phyloP scores from a whole-genome alignment of 2,329 filamentous ascomycete genomes.

The Lomentospora prolificans region DNA sequence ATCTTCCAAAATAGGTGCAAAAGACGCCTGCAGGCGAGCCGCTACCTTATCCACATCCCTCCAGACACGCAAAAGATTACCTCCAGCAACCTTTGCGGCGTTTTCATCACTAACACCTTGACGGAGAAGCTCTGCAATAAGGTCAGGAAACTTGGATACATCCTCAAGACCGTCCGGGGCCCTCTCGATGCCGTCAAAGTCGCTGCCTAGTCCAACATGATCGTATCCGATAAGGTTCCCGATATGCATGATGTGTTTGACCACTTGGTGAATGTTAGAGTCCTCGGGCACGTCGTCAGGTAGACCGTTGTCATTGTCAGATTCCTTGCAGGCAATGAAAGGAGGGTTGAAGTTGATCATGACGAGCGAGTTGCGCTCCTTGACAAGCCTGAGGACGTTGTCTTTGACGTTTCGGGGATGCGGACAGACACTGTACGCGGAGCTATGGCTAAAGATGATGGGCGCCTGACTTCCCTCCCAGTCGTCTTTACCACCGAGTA shows the following conservation, averaged over 20 bases:
- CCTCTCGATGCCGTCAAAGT: slow-evolving; percentile 68
- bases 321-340: slow-evolving; percentile 67
- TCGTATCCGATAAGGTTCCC: slow-evolving; percentile 76
- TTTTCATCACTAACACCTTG: slow-evolving; percentile 67
- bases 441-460: slow-evolving; percentile 83
- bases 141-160: slow-evolving; percentile 70
- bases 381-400: slow-evolving; percentile 67
- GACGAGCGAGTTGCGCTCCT: slow-evolving; percentile 62
- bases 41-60: slow-evolving; percentile 65
- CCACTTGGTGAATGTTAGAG: slow-evolving; percentile 67
- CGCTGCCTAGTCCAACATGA: slow-evolving; percentile 78
- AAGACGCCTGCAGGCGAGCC: slow-evolving; percentile 49
- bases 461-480: slow-evolving; percentile 71
- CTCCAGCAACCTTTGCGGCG: slow-evolving; percentile 64
- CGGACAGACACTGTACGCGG: slow-evolving; percentile 68
- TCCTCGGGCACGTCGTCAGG: slow-evolving; percentile 59
- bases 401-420: slow-evolving; percentile 89
- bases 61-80: slow-evolving; percentile 81
- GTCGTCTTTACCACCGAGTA: slow-evolving; percentile 52
- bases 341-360: slow-evolving; percentile 86
- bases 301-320: slow-evolving; percentile 49
- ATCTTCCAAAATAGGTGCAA: slow-evolving; percentile 45
- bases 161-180: slow-evolving; percentile 72
- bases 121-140: slow-evolving; percentile 65
- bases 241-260: slow-evolving; percentile 72